A percentile compares a stretch with the other conserved stretches of the same genome.
phyloP scores from a whole-genome alignment of 164 flowering plant species.

The Magnolia officinalis region DNA sequence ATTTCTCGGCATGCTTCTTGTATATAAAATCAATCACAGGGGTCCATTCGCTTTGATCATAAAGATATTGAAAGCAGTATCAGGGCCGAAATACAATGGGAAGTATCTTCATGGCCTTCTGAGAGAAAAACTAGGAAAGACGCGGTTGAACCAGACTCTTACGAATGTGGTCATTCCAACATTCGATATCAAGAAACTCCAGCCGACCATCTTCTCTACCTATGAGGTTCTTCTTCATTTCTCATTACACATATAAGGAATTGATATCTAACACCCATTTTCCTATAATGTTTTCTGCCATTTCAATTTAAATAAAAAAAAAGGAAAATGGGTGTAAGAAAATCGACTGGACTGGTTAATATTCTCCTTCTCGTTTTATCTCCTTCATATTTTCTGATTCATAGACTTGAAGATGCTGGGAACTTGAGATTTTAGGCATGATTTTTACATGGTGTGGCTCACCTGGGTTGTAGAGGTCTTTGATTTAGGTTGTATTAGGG shows the following conservation, averaged over 20 bases:
- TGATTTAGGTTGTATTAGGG: too few relatives aligned
- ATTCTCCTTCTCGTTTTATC: background rate
- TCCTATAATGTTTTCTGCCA: too few relatives aligned
- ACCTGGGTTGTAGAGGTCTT: too few relatives aligned
- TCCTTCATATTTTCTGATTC: constrained; percentile 31
- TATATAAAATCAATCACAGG: background rate
- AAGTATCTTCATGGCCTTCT: constrained; percentile 28
- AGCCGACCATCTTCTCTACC: constrained; percentile 27
- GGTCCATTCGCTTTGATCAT: background rate
- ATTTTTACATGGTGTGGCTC: too few relatives aligned
- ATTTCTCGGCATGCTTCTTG: too few relatives aligned
- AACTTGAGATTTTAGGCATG: too few relatives aligned
- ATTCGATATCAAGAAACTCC: constrained; percentile 26
- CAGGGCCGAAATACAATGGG: constrained; percentile 43
- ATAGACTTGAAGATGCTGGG: too few relatives aligned
- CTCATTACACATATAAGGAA: background rate
- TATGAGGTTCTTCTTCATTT: constrained; percentile 24
- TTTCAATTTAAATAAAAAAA: too few relatives aligned
- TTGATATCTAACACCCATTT: background rate
- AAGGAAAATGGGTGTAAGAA: too few relatives aligned
- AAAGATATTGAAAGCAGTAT: constrained; percentile 5
- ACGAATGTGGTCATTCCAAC: constrained; percentile 25
- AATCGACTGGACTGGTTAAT: too few relatives aligned
- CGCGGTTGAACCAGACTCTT: constrained; percentile 16
- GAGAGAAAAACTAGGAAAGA: constrained; percentile 15